A percentile compares a stretch with the other conserved stretches of the same genome.
These are phyloP conservation scores for Rutstroemia sp. DNA, from an alignment of 2,329 filamentous ascomycete genomes.

Conservation along the genomic window DNA sequence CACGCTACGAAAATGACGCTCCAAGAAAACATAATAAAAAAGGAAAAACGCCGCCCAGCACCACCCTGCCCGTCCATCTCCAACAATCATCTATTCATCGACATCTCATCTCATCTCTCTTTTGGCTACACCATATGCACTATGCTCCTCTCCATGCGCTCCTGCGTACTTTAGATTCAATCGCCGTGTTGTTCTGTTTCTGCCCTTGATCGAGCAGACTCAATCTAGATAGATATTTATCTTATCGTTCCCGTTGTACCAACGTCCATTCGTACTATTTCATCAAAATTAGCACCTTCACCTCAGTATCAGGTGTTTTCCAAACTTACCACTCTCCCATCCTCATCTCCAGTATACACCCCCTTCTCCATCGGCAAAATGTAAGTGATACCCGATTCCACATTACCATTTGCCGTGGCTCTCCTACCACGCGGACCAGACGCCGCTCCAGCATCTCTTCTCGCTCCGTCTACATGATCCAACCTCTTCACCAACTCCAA, in stretches of 20 bases:
- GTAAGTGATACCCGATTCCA: slow-evolving; percentile 70
- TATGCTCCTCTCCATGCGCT: too few relatives aligned
- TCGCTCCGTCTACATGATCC: slow-evolving; percentile 69
- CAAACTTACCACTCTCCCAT: slow-evolving; percentile 71
- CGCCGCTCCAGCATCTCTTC: slow-evolving; percentile 36
- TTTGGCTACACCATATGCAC: too few relatives aligned
- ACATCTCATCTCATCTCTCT: background rate
- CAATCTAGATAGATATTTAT: background rate
- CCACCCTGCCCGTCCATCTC: background rate
- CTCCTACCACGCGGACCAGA: slow-evolving; percentile 17
- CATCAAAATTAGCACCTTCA: slow-evolving; percentile 3
- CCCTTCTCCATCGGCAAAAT: slow-evolving; percentile 75
- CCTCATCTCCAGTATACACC: slow-evolving; percentile 91
- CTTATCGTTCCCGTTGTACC: slow-evolving; percentile 40
- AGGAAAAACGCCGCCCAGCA: background rate
- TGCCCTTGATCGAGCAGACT: too few relatives aligned
- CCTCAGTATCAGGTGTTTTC: background rate
- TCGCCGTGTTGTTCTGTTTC: too few relatives aligned
- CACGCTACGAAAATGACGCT: background rate
- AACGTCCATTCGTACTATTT: slow-evolving; percentile 34
- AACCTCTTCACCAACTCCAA: slow-evolving; percentile 74
- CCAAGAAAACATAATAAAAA: background rate
- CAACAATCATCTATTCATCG: background rate
- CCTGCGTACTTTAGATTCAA: too few relatives aligned
- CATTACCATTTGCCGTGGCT: slow-evolving; percentile 31